phyloP scores from a whole-genome alignment of 305 asterid species.

The Fraxinus platypoda region DNA sequence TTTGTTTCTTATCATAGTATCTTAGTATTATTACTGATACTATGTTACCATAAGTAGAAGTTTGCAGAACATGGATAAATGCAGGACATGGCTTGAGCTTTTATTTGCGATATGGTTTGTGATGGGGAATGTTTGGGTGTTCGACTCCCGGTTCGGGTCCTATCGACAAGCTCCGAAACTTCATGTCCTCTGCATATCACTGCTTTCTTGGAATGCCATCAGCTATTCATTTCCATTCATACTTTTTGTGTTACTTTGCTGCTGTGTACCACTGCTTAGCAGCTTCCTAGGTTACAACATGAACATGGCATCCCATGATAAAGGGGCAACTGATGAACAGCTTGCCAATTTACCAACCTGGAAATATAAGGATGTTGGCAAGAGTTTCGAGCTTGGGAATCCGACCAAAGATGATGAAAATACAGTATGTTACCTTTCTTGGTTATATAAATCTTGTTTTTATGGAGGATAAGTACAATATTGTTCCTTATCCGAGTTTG shows the following conservation, averaged over 20 bases:
- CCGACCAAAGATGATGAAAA: slow-evolving; percentile 35
- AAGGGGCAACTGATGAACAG: slow-evolving; percentile 82
- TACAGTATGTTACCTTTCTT: slow-evolving; percentile 37
- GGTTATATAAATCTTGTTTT: background rate
- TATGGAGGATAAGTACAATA: background rate
- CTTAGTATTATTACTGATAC: background rate
- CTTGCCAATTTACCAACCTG: slow-evolving; percentile 58
- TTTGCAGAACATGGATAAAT: slow-evolving; percentile 51
- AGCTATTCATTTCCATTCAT: slow-evolving; percentile 89
- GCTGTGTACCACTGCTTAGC: slow-evolving; percentile 75
- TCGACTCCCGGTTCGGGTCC: slow-evolving; percentile 76
- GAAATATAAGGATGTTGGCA: slow-evolving; percentile 48
- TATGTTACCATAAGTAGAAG: slow-evolving; percentile 32
- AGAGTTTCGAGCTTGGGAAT: slow-evolving; percentile 31
- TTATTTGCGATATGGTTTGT: slow-evolving; percentile 95
- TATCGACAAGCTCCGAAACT: slow-evolving; percentile 68
- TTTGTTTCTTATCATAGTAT: background rate
- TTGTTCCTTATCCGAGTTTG: background rate
- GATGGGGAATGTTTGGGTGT: slow-evolving; percentile 92
- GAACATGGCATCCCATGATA: slow-evolving; percentile 62
- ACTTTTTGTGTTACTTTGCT: slow-evolving; percentile 70
- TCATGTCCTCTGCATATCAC: slow-evolving; percentile 70
- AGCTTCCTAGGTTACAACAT: slow-evolving; percentile 78
- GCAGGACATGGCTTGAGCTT: slow-evolving; percentile 64
- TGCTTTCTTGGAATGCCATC: slow-evolving; percentile 83